Evolutionary conservation across 352 stramenopile genomes (phyloP), one percentile per base, ranked within the genome.

Genomic region (Thalassiosira exigua): DNA sequence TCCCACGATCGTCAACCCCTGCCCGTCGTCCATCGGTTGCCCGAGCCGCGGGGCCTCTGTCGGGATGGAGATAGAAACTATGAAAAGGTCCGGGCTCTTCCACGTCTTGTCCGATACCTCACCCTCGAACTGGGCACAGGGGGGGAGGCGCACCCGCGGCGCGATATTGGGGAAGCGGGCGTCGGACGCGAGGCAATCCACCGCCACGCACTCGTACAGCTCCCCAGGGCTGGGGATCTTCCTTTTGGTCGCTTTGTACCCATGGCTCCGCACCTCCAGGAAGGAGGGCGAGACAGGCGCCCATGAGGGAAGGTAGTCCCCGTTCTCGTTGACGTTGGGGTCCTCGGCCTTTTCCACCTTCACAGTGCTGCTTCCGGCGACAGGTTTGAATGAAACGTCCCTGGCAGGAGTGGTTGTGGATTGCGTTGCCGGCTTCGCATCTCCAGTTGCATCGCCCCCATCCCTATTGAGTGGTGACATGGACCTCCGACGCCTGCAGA

Each of bases 81-180:
- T 70, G 67, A 93, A 91, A 17, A 87, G 70, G 60, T 93, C 88
- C 29, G 88, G 86, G 61, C 81, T 74, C 65, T 87, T 85, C 88
- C 88, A 93, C 24, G 83, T 88, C 61, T 91, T 93, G n/a, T n/a
- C 26, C 12, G 61, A 44, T 12, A 41, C 22, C 29, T 78, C 70
- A 41, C 79, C 62, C 29, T 79, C 42, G 53, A 90, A 90, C 22
- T 60, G 29, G 1, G 77, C 54, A 27, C 77, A 67, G 4, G 83
- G 86, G n/a, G n/a, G n/a, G 19, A 93, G 60, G 58, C 79, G 50
- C 0, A 93, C 86, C 30, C 80, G 54, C 53, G 41, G 46, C 3
- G 81, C 76, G 71, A 93, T 86, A 19, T 92, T 82, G 19, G 74
- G 65, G 60, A 84, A 80, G 3, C 81, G 79, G 27, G 27, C 69